A percentile compares a stretch with the other conserved stretches of the same genome.
Conservation (phyloP, 176 grass and related monocot genomes). For the Oryza meyeriana region DNA sequence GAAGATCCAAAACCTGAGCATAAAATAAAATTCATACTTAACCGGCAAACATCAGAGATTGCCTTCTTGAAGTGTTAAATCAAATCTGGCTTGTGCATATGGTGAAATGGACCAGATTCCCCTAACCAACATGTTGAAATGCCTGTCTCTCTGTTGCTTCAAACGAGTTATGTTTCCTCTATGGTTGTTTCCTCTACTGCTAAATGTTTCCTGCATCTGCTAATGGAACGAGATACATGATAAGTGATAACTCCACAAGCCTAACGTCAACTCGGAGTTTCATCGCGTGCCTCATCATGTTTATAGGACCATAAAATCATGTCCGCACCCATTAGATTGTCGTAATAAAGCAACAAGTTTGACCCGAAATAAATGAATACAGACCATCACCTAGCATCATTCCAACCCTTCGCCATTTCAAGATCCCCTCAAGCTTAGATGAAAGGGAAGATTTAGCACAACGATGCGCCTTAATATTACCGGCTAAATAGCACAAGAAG, state of each 20-base stretch:
- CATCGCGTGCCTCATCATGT: not conserved
- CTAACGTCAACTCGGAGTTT: not conserved
- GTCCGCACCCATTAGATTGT: not conserved
- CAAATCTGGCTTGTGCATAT: not conserved
- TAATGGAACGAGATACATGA: not conserved
- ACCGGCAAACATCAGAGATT: not conserved
- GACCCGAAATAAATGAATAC: not conserved
- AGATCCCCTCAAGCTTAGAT: not conserved
- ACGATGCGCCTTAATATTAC: not conserved
- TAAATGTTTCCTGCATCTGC: not conserved
- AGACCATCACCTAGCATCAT: not conserved
- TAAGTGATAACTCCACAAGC: not conserved
- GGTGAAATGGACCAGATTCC: not conserved
- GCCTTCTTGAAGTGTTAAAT: not conserved
- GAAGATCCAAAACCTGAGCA: not conserved
- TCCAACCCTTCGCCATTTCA: not conserved
- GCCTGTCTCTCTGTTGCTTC: not conserved
- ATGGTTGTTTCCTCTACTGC: not conserved
- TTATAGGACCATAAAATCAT: not conserved
- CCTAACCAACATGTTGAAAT: not conserved
- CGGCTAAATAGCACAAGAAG: not conserved
- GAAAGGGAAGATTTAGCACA: not conserved
- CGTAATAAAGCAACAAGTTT: not conserved
- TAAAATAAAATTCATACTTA: conserved; percentile 13
- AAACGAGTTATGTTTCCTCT: not conserved